A percentile compares a stretch with the other conserved stretches of the same genome.
Conservation (phyloP, 306 rosid genomes). For the Psophocarpus tetragonolobus region DNA sequence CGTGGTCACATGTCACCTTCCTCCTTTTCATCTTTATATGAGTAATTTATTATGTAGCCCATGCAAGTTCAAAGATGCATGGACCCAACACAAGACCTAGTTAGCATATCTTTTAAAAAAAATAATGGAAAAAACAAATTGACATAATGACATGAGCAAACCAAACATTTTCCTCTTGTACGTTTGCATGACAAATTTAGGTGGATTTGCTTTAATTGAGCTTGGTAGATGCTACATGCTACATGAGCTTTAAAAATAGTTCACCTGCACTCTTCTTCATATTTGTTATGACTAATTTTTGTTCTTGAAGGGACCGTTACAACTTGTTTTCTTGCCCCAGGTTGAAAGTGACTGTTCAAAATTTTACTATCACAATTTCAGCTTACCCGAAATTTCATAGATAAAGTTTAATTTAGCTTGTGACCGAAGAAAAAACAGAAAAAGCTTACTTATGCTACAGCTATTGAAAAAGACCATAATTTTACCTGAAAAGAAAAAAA, state of each 20-base stretch:
- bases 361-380: background rate
- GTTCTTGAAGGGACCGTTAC: background rate
- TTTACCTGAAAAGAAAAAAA: background rate
- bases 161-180: background rate
- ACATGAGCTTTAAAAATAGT: background rate
- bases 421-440: background rate
- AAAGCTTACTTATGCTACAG: background rate
- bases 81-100: background rate
- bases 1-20: background rate
- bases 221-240: background rate
- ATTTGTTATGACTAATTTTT: background rate
- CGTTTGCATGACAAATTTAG: background rate
- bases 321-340: background rate
- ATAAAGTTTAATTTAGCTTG: background rate
- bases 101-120: background rate
- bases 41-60: background rate
- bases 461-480: background rate
- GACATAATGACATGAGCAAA: background rate
- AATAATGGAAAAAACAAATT: background rate
- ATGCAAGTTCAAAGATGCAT: background rate
- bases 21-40: conserved; percentile 19
- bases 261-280: background rate
- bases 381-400: background rate
- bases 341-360: background rate
- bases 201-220: background rate